phyloP scores from a whole-genome alignment of 2,329 filamentous ascomycete genomes.

The Cercospora nicotianae region DNA sequence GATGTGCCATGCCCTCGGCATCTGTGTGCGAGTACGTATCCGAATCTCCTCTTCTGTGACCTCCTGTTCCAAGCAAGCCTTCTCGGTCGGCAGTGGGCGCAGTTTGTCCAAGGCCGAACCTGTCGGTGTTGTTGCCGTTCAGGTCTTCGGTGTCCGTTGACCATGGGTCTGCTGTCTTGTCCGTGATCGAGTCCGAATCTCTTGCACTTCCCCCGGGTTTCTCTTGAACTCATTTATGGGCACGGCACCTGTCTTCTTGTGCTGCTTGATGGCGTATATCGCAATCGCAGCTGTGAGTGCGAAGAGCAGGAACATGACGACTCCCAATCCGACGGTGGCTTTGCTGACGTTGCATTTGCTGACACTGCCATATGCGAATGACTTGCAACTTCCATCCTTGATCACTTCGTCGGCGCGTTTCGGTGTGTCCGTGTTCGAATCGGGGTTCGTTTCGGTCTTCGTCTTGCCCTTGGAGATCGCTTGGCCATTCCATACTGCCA shows the following conservation, averaged over 20 bases:
- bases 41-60: conserved; percentile 15
- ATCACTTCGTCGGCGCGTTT: conserved; percentile 23
- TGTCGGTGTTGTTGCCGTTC: conserved; percentile 18
- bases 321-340: conserved; percentile 57
- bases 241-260: conserved; percentile 57
- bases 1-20: conserved; percentile 22
- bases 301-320: conserved; percentile 60
- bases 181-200: conserved; percentile 26
- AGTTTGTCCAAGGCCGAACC: conserved; percentile 17
- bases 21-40: conserved; percentile 14
- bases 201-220: conserved; percentile 39
- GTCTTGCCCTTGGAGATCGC: conserved; percentile 54
- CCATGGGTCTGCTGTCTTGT: conserved; percentile 50
- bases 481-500: conserved; percentile 57
- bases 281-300: conserved; percentile 54
- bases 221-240: conserved; percentile 43
- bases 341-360: conserved; percentile 59
- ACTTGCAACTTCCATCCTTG: conserved; percentile 51
- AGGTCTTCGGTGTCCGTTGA: conserved; percentile 45
- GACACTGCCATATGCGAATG: conserved; percentile 56
- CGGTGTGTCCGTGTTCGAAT: conserved; percentile 7
- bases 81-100: conserved; percentile 16
- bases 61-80: conserved; percentile 20
- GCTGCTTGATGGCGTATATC: conserved; percentile 56
- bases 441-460: conserved; percentile 24